A percentile compares a stretch with the other conserved stretches of the same genome.
phyloP scores from a whole-genome alignment of 352 stramenopile species.

The Globisporangium paddicum region DNA sequence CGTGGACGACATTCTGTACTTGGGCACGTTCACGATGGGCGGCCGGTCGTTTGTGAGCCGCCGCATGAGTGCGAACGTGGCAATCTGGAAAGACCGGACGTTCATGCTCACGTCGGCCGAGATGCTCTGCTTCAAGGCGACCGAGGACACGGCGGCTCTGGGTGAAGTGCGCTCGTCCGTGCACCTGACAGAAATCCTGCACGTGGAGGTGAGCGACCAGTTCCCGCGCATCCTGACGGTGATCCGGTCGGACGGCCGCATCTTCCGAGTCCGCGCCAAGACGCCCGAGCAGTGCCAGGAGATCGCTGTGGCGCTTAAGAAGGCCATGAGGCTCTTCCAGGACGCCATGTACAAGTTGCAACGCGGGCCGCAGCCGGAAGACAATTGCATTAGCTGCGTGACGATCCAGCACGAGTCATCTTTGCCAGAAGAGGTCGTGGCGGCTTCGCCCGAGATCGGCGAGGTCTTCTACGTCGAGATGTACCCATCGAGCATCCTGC shows the following conservation, averaged over 20 bases:
- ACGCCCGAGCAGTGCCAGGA: constrained; percentile 60
- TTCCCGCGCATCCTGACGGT: constrained; percentile 66
- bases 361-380: constrained; percentile 52
- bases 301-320: constrained; percentile 40
- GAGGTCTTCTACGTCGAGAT: constrained; percentile 55
- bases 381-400: constrained; percentile 68
- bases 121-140: constrained; percentile 74
- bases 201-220: constrained; percentile 71
- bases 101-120: constrained; percentile 75
- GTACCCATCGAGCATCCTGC: constrained; percentile 67
- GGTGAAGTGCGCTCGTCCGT: constrained; percentile 66
- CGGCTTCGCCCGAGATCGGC: constrained; percentile 39
- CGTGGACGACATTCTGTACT: constrained; percentile 71
- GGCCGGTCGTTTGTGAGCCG: constrained; percentile 64
- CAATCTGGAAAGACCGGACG: constrained; percentile 74
- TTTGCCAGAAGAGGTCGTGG: constrained; percentile 50
- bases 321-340: constrained; percentile 66
- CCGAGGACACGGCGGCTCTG: constrained; percentile 36
- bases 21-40: constrained; percentile 75
- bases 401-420: constrained; percentile 71
- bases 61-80: constrained; percentile 67
- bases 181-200: constrained; percentile 73
- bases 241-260: constrained; percentile 65
- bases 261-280: constrained; percentile 68
- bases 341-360: constrained; percentile 68